Base-by-base conservation (phyloP, 2,329 filamentous ascomycete species). In the Lojkania enalia region DNA sequence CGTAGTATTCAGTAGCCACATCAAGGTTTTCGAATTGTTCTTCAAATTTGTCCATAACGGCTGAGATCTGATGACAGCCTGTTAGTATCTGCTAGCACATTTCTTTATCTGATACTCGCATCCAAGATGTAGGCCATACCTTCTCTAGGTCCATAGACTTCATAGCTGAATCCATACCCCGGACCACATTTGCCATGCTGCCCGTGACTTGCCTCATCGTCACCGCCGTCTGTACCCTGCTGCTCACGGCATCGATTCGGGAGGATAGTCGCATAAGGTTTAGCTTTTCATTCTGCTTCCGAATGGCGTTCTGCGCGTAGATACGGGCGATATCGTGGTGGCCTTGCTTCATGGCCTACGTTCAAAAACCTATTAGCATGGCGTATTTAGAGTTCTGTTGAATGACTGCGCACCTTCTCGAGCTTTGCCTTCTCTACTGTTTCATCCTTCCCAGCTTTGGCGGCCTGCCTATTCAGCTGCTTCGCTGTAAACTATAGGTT, bases 1-100 rank as follows among this genome's bases (percentile, higher is more conserved):
- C 88, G 71, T 94, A 94, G 71, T 91, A 90, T 56, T 84, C 75
- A 6, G 74, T 76, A 30, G 74, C 74, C 31, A 77, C 75, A 49
- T 78, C 76, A 32, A 78, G 65, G 55, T 77, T 74, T 46, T 78
- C 74, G 57, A 77, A 77, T 51, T 77, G 74, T 39, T 77, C 77
- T 63, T 85, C 82, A 60, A 85, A 85, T 41, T 78, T 78, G 57
- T 85, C 82, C 82, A 85, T 85, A 33, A 85, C 80, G 35, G 79
- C 76, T 11, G 81, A 82, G 43, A 85, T 84, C 80, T 82, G 52
- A 25, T 16, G 3, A 16, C 7, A 48, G 16, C 9, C 1, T 1
- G 21, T 46, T 35, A 42, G 38, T 11, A 33, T 15, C 9, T 29
- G 33, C 5, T 16, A 14, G n/a, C 36, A 16, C 21, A 29, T 39